Evolutionary conservation across 371 early-diverging fungal species (phyloP).

Genomic region (Rhizoclosmatium hyalinum): DNA sequence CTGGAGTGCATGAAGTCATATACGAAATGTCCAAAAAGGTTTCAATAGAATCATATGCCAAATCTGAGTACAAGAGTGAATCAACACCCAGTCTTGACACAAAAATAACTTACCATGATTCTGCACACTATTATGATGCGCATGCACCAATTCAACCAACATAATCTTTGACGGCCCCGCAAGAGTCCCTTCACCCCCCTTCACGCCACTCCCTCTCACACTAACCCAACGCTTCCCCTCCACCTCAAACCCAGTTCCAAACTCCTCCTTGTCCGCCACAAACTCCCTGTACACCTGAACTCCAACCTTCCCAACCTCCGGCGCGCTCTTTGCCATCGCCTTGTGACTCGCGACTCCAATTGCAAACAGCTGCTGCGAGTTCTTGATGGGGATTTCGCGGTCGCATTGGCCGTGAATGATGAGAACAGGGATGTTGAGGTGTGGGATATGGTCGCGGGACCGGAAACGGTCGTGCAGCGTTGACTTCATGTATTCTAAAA

Average conservation of each 20-base stretch:
- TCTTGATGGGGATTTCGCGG: constrained; percentile 48
- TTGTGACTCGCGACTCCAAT: constrained; percentile 23
- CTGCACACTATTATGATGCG: constrained; percentile 40
- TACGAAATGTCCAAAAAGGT: constrained; percentile 23
- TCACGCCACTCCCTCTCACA: background rate
- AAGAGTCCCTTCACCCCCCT: background rate
- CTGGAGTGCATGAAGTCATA: background rate
- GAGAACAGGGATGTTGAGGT: constrained; percentile 42
- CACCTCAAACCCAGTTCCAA: constrained; percentile 6
- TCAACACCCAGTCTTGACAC: background rate
- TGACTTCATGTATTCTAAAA: constrained; percentile 35
- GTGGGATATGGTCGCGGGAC: constrained; percentile 35
- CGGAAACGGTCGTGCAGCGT: constrained; percentile 43
- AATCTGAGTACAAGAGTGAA: constrained; percentile 9
- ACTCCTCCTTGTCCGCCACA: constrained; percentile 8
- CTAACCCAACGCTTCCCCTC: constrained; percentile 17
- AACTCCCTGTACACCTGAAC: constrained; percentile 9
- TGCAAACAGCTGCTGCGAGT: constrained; percentile 41
- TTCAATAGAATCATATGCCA: constrained; percentile 35
- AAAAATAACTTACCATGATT: constrained; percentile 30
- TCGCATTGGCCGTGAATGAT: constrained; percentile 48
- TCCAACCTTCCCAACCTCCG: constrained; percentile 7
- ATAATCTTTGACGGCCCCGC: constrained; percentile 36
- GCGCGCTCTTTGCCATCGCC: background rate
- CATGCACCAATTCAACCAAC: constrained; percentile 37